phyloP scores from a whole-genome alignment of 495 filamentous ascomycete genomes.

The Penicillium waksmanii region DNA sequence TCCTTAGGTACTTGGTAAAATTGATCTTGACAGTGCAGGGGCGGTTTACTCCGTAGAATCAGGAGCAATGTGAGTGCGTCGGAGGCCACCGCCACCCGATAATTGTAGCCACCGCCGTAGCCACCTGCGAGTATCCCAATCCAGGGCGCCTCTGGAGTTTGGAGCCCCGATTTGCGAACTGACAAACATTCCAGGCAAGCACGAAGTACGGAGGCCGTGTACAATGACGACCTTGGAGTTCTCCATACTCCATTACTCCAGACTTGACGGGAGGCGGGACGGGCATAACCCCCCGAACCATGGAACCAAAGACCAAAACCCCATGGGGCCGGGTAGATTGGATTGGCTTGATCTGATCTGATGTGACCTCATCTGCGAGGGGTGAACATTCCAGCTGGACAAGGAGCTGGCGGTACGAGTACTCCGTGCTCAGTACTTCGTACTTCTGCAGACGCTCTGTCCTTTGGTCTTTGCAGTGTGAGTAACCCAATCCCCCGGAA shows the following conservation, averaged over 20 bases:
- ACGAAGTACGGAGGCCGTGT: not conserved
- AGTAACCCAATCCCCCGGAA: constrained; percentile 24
- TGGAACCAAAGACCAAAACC: constrained; percentile 10
- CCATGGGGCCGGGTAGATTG: constrained; percentile 9
- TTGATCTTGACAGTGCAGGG: too few relatives aligned
- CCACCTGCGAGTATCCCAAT: constrained; percentile 5
- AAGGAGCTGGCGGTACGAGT: not conserved
- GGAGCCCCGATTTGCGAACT: not conserved
- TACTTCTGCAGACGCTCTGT: constrained; percentile 8
- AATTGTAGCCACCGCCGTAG: constrained; percentile 11
- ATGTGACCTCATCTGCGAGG: constrained; percentile 1
- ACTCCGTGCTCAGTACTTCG: not conserved
- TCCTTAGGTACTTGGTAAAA: too few relatives aligned
- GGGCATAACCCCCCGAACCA: constrained; percentile 3
- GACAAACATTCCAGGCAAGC: not conserved
- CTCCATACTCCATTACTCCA: not conserved
- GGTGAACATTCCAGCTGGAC: constrained; percentile 2
- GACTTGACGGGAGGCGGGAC: not conserved
- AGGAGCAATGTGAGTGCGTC: not conserved
- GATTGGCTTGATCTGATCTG: not conserved
- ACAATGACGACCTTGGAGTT: not conserved
- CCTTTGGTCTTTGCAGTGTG: constrained; percentile 17
- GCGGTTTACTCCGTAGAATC: too few relatives aligned
- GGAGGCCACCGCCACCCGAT: constrained; percentile 7
- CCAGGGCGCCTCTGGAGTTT: not conserved